phyloP scores from a whole-genome alignment of 1,284 basidiomycete species.

The Boletus smithii region DNA sequence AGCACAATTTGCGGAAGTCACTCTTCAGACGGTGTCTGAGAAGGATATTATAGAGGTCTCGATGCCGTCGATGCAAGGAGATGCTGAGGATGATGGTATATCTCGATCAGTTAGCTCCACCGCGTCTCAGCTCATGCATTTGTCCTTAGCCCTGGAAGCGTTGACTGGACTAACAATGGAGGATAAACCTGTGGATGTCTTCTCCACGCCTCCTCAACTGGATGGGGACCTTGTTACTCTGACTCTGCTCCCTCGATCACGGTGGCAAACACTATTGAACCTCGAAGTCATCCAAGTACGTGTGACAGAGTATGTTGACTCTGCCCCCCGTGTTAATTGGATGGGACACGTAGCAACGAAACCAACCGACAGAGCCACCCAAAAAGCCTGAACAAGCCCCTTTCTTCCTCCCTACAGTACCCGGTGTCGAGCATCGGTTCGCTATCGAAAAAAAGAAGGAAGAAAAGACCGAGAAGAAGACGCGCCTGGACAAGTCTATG shows the following conservation, averaged over 20 bases:
- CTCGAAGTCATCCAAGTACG: constrained; percentile 89
- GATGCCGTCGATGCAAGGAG: constrained; percentile 84
- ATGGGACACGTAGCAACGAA: constrained; percentile 68
- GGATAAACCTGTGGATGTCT: constrained; percentile 63
- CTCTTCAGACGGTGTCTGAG: constrained; percentile 78
- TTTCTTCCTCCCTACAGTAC: constrained; percentile 92
- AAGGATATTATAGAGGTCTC: constrained; percentile 67
- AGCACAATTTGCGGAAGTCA: constrained; percentile 86
- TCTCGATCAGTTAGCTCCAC: not conserved
- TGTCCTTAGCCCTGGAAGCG: constrained; percentile 58
- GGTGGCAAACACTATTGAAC: constrained; percentile 96
- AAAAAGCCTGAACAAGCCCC: constrained; percentile 95
- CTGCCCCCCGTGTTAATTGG: not conserved
- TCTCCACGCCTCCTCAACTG: constrained; percentile 82
- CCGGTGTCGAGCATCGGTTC: constrained; percentile 81
- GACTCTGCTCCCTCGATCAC: constrained; percentile 85
- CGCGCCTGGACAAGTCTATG: constrained; percentile 55
- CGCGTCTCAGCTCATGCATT: constrained; percentile 9
- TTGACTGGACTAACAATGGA: constrained; percentile 56
- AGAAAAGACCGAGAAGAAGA: constrained; percentile 43
- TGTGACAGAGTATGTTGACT: constrained; percentile 6
- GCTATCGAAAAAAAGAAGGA: constrained; percentile 49
- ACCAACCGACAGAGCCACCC: constrained; percentile 94
- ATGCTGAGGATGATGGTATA: constrained; percentile 70
- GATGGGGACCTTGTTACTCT: constrained; percentile 87